Percentiles rank a stretch among this genome's conserved stretches.
These are phyloP conservation scores for Haplographium delicatum DNA, from an alignment of 495 filamentous ascomycete genomes.

Conservation along the genomic window DNA sequence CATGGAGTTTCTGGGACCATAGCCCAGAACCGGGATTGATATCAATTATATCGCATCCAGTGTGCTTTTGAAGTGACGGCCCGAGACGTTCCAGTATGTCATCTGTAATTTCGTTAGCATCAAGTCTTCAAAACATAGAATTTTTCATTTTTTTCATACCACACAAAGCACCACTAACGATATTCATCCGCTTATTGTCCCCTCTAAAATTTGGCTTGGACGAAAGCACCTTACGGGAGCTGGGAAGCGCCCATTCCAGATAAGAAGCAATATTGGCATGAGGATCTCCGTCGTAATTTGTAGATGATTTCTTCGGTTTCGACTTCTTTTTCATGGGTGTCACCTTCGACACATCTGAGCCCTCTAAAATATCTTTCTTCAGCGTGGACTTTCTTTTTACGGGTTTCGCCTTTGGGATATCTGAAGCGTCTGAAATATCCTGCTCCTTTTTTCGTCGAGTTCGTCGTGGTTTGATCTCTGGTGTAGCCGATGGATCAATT, in stretches of 20 bases:
- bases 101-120: constrained; percentile 31
- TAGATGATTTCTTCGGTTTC: no score
- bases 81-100: constrained; percentile 47
- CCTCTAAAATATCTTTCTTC: no score
- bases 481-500: no score
- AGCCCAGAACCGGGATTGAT: constrained; percentile 72
- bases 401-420: no score
- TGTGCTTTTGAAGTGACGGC: constrained; percentile 55
- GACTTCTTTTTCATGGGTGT: no score
- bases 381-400: no score
- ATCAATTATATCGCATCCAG: constrained; percentile 76
- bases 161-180: constrained; percentile 57
- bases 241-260: background rate
- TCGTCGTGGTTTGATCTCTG: no score
- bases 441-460: no score
- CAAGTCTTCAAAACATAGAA: background rate
- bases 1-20: constrained; percentile 70
- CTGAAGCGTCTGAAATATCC: no score
- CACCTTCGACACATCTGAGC: no score
- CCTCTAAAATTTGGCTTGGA: background rate
- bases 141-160: constrained; percentile 45
- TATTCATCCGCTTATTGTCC: constrained; percentile 30
- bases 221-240: background rate
- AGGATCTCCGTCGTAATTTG: background rate
- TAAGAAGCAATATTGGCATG: background rate